phyloP scores from a whole-genome alignment of 2,329 filamentous ascomycete species.

The Sclerotiophoma versabilis region DNA sequence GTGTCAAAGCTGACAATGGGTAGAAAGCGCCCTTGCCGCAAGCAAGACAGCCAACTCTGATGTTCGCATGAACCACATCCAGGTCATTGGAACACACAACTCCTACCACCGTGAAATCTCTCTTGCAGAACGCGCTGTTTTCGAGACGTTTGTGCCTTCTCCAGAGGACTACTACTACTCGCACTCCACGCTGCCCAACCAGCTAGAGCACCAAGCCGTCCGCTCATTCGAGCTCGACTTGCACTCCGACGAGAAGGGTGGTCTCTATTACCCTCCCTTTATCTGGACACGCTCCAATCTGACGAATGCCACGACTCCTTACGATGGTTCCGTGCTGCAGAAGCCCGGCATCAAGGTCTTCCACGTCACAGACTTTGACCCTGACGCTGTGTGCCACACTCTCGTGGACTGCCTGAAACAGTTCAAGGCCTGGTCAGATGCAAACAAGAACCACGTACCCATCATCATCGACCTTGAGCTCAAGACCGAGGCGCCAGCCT shows the following conservation, averaged over 20 bases:
- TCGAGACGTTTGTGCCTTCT: constrained; percentile 49
- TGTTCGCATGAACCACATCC: constrained; percentile 61
- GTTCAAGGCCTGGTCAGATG: constrained; percentile 56
- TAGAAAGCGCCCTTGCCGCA: constrained; percentile 22
- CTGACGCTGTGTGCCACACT: constrained; percentile 56
- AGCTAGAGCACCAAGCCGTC: constrained; percentile 56
- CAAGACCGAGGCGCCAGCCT: constrained; percentile 52
- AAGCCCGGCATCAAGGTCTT: constrained; percentile 58
- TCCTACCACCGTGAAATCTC: constrained; percentile 59
- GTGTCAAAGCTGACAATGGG: constrained; percentile 4
- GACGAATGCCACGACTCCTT: constrained; percentile 49
- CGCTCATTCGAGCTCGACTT: constrained; percentile 60
- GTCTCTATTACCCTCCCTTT: constrained; percentile 56
- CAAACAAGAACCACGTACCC: constrained; percentile 54
- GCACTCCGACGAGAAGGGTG: constrained; percentile 58
- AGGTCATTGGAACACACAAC: constrained; percentile 61
- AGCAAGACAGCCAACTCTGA: constrained; percentile 22
- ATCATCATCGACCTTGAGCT: constrained; percentile 60
- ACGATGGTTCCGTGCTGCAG: constrained; percentile 50
- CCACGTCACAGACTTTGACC: constrained; percentile 60
- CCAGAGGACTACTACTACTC: constrained; percentile 58
- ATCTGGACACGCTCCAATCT: constrained; percentile 53
- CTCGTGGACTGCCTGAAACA: constrained; percentile 54
- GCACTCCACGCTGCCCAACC: constrained; percentile 55
- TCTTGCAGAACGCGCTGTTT: constrained; percentile 51